Conservation (phyloP, 1,139 yeast genomes). For the Suhomyces chickasaworum region DNA sequence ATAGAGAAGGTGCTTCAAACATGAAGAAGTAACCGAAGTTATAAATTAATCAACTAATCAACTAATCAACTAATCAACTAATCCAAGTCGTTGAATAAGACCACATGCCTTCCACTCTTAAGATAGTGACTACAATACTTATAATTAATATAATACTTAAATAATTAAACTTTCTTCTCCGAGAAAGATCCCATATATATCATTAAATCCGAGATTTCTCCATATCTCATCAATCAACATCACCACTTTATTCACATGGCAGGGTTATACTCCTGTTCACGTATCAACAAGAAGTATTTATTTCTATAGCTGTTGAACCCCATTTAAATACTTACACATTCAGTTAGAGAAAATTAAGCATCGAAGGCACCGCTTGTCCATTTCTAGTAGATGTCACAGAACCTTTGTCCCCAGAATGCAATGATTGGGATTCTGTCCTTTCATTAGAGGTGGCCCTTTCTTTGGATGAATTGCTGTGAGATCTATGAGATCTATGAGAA, state of each 20-base stretch:
- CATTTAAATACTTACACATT: too few species aligned
- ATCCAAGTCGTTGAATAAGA: too few species aligned
- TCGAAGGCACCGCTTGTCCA: background rate
- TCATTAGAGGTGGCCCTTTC: background rate
- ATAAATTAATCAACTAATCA: background rate
- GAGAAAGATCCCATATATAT: background rate
- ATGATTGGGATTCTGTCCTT: too few species aligned
- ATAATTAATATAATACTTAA: background rate
- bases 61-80: too few species aligned
- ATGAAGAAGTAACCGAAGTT: background rate
- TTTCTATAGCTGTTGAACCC: background rate
- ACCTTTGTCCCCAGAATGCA: background rate
- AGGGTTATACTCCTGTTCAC: too few species aligned
- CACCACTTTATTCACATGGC: too few species aligned
- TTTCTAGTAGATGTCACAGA: background rate
- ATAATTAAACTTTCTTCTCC: background rate
- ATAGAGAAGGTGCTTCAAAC: constrained; percentile 17
- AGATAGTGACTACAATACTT: too few species aligned
- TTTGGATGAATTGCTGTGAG: background rate
- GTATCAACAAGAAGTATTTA: too few species aligned
- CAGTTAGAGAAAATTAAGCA: background rate
- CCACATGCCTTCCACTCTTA: too few species aligned
- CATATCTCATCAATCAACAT: background rate
- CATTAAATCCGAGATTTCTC: background rate
- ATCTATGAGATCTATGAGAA: too few species aligned